phyloP scores from a whole-genome alignment of 83 land plant species.

The Larix sibirica region DNA sequence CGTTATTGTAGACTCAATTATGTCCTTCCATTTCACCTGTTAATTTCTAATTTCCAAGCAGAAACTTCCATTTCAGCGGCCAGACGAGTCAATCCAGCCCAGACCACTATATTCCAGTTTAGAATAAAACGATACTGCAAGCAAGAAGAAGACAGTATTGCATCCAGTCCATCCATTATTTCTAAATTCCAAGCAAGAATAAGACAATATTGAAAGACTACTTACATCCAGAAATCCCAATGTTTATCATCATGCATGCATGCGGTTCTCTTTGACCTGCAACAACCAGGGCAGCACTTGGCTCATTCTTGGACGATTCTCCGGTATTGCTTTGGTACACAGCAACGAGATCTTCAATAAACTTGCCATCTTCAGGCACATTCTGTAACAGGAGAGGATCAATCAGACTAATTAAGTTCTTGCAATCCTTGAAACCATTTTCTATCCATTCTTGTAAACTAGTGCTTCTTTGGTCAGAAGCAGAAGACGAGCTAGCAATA shows the following conservation, averaged over 20 bases:
- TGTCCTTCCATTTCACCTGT: too few relatives aligned
- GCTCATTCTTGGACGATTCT: conserved; percentile 41
- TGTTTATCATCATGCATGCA: not conserved
- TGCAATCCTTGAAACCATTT: conserved; percentile 23
- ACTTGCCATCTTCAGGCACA: conserved; percentile 6
- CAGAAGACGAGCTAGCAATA: too few relatives aligned
- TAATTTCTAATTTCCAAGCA: conserved; percentile 23
- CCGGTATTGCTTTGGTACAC: conserved; percentile 31
- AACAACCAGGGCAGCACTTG: conserved; percentile 36
- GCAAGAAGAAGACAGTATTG: too few relatives aligned
- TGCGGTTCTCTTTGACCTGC: conserved; percentile 17
- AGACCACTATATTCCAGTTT: too few relatives aligned
- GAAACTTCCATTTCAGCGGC: too few relatives aligned
- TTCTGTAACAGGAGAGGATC: conserved; percentile 3
- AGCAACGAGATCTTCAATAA: conserved; percentile 35
- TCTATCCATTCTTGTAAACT: conserved; percentile 40
- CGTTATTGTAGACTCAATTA: too few relatives aligned
- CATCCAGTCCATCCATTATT: too few relatives aligned
- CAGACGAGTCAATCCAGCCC: too few relatives aligned
- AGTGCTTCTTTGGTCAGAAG: conserved; percentile 19
- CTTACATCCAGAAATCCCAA: too few relatives aligned
- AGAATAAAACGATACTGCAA: too few relatives aligned
- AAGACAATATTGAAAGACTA: too few relatives aligned
- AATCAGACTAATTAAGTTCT: conserved; percentile 11
- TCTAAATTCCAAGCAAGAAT: too few relatives aligned